Conservation (phyloP, 225 moss, liverwort and hornwort species). For the Physcomitrium patens region DNA sequence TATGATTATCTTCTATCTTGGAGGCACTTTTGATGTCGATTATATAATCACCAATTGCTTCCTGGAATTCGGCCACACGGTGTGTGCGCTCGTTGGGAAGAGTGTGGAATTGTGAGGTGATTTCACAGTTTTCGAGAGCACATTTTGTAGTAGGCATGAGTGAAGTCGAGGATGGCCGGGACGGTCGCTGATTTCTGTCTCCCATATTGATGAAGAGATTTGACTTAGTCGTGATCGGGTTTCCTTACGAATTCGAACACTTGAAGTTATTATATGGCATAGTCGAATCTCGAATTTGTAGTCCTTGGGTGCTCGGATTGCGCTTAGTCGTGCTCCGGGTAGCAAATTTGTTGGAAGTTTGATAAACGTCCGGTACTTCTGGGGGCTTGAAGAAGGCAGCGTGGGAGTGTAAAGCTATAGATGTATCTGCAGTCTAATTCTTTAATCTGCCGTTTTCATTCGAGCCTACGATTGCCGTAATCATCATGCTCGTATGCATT, state of each 20-base stretch:
- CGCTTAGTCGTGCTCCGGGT: too few species aligned
- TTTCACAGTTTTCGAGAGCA: not conserved
- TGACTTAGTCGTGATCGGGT: not conserved
- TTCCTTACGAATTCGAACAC: not conserved
- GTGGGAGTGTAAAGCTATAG: not conserved
- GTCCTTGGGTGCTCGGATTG: too few species aligned
- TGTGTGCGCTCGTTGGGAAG: not conserved
- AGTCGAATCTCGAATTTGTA: too few species aligned
- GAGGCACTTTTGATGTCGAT: constrained; percentile 12
- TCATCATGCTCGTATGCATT: not conserved
- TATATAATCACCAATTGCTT: not conserved
- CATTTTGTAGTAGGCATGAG: not conserved
- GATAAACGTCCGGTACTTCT: too few species aligned
- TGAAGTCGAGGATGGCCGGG: not conserved
- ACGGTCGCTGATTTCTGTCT: not conserved
- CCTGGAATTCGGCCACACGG: not conserved
- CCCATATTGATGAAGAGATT: not conserved
- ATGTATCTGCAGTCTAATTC: not conserved
- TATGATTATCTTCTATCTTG: constrained; percentile 5
- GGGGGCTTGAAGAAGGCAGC: not conserved
- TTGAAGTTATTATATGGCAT: not conserved
- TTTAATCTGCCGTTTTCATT: too few species aligned
- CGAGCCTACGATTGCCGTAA: constrained; percentile 3
- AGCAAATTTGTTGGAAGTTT: too few species aligned
- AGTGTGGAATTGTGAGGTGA: not conserved